Evolutionary conservation across 1,284 basidiomycete genomes (phyloP), one percentile per base, ranked within the genome.

Genomic region (Mycena citricolor): DNA sequence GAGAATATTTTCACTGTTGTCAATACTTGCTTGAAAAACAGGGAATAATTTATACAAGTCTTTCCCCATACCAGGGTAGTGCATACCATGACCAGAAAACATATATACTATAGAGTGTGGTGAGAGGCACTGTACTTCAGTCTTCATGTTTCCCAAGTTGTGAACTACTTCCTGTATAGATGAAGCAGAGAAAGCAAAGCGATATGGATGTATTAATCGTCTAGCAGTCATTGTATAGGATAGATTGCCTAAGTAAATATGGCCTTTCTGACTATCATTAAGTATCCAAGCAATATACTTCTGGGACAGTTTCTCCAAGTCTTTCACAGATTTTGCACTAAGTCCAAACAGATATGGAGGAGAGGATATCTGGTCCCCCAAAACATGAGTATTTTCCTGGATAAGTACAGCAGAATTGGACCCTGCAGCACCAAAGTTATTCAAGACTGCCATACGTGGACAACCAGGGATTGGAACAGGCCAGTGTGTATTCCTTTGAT

Each of bases 401-500:
- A 87, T 54, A 5, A 87, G 42, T 11, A 84, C 54, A 0, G 81
- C 76, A 1, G 73, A 71, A 47, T 87, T 88, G 8, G 83, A 85
- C 0, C 85, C 85, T 16, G 84, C 71, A 0, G 84, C 84, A 14
- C 85, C 85, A 52, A 86, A 88, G 54, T 86, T 88, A 54, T 83
- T 86, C 36, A 87, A 64, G 14, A 86, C 54, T 1, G 82, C 83
- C 4, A 80, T 52, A 4, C 82, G 70, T 4, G 63, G 59, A 32
- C 50, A 45, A 7, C 65, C 65, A 13, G 54, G 54, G 10, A 61
- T 59, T 3, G 61, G 55, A 11, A 65, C 57, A 8, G 39, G 33
- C 83, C 83, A 86, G 2, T 64, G 55, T 0, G 59, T 54, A 0
- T 63, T 49, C 12, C 54, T 44, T 0, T 62, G 73, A 49, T 75